phyloP scores from a whole-genome alignment of 805 yeast genomes.

The Starmerella riodocensis region DNA sequence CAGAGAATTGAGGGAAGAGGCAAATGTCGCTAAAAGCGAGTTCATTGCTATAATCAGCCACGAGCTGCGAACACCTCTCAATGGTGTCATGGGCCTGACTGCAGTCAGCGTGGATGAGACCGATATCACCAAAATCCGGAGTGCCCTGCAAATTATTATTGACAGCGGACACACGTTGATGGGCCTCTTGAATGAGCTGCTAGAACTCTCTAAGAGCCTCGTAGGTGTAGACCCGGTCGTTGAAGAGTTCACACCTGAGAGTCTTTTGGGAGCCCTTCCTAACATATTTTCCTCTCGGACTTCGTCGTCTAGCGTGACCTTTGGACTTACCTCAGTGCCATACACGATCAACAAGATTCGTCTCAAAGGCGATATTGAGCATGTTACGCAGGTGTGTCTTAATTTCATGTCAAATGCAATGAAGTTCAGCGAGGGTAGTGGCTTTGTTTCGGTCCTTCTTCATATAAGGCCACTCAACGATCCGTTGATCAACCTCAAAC shows the following conservation, averaged over 20 bases:
- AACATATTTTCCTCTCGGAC: conserved; percentile 53
- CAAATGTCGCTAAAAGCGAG: conserved; percentile 90
- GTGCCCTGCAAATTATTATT: conserved; percentile 65
- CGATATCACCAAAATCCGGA: conserved; percentile 53
- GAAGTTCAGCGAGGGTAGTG: conserved; percentile 69
- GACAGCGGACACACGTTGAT: conserved; percentile 83
- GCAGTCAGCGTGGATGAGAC: conserved; percentile 83
- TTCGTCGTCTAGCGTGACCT: conserved; percentile 54
- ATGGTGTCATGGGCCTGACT: conserved; percentile 94
- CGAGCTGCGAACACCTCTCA: conserved; percentile 87
- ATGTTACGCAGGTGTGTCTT: conserved; percentile 83
- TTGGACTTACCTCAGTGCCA: conserved; percentile 52
- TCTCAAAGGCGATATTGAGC: conserved; percentile 66
- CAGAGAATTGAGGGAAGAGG: conserved; percentile 38
- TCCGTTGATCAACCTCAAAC: conserved; percentile 5
- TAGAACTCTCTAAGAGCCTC: conserved; percentile 83
- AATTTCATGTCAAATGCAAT: conserved; percentile 82
- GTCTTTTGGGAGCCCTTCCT: conserved; percentile 66
- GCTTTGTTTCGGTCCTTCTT: conserved; percentile 22
- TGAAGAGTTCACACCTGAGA: conserved; percentile 60
- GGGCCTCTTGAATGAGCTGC: conserved; percentile 78
- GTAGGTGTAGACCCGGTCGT: conserved; percentile 74
- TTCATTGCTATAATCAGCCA: conserved; percentile 88
- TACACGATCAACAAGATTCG: conserved; percentile 38
- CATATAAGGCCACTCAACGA: conserved; percentile 13